These are phyloP conservation scores for Castanea crenata DNA, from an alignment of 306 rosid genomes.

Conservation along the genomic window DNA sequence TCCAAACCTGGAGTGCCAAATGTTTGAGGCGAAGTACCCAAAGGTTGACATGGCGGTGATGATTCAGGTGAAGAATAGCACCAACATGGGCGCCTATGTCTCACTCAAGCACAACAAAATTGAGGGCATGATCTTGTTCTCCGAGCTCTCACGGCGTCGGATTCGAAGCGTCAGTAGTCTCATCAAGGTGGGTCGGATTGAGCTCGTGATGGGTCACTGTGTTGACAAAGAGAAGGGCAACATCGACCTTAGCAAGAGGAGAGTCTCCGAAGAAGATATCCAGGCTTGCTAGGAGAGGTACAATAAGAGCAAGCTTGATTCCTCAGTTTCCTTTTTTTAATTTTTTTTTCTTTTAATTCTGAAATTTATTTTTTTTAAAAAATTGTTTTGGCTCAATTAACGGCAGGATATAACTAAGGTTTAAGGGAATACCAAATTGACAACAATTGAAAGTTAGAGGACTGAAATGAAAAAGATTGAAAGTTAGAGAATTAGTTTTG, in stretches of 20 bases:
- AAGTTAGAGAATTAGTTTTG: too few species aligned
- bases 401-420: too few species aligned
- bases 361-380: too few species aligned
- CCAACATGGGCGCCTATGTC: slow-evolving; percentile 97
- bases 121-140: slow-evolving; percentile 94
- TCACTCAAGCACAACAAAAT: slow-evolving; percentile 92
- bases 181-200: slow-evolving; percentile 88
- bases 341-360: too few species aligned
- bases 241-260: slow-evolving; percentile 89
- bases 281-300: slow-evolving; percentile 86
- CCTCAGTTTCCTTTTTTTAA: too few species aligned
- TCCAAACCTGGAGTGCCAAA: slow-evolving; percentile 81
- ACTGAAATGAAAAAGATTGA: too few species aligned
- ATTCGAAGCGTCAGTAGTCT: slow-evolving; percentile 88
- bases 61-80: slow-evolving; percentile 96
- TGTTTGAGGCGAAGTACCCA: slow-evolving; percentile 89
- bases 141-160: slow-evolving; percentile 96
- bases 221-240: slow-evolving; percentile 94
- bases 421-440: too few species aligned
- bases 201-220: slow-evolving; percentile 94
- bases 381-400: too few species aligned
- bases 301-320: slow-evolving; percentile 89
- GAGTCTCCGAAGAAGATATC: slow-evolving; percentile 93
- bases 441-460: too few species aligned
- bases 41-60: slow-evolving; percentile 98